phyloP scores from a whole-genome alignment of 2,329 filamentous ascomycete genomes.

The Beauveria sp. region DNA sequence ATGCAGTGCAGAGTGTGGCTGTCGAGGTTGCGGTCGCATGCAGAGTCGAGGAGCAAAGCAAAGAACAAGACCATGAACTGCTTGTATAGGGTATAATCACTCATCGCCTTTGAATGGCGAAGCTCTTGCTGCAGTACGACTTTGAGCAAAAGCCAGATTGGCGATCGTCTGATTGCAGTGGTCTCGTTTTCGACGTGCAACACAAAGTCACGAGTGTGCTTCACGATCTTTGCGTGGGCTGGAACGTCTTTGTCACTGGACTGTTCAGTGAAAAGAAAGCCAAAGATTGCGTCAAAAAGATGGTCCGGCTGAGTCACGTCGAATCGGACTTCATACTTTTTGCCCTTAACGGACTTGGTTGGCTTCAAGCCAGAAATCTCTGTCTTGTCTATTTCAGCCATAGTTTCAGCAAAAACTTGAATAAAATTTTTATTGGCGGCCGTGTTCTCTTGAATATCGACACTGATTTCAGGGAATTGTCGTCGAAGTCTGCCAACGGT shows the following conservation, averaged over 20 bases:
- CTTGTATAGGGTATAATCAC: conserved; percentile 35
- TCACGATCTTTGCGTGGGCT: not conserved
- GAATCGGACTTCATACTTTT: not conserved
- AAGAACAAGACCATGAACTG: conserved; percentile 41
- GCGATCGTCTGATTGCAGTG: conserved; percentile 28
- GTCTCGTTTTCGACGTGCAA: not conserved
- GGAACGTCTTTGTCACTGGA: not conserved
- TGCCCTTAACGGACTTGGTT: not conserved
- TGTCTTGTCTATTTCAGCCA: not conserved
- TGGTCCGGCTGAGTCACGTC: not conserved
- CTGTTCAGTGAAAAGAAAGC: not conserved
- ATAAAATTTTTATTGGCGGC: not conserved
- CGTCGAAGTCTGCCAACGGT: not conserved
- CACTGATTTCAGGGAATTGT: not conserved
- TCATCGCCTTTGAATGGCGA: not conserved
- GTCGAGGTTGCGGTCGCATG: conserved; percentile 10
- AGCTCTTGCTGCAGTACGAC: conserved; percentile 35
- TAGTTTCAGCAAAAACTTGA: not conserved
- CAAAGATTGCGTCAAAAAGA: not conserved
- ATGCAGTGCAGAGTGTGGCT: conserved; percentile 31
- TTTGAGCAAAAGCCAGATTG: conserved; percentile 46
- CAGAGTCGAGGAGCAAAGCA: conserved; percentile 24
- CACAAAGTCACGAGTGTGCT: conserved; percentile 2
- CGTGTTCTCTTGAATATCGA: not conserved
- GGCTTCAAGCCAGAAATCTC: not conserved